phyloP scores from a whole-genome alignment of 257 asterid species.

The Forsythia suspensa region DNA sequence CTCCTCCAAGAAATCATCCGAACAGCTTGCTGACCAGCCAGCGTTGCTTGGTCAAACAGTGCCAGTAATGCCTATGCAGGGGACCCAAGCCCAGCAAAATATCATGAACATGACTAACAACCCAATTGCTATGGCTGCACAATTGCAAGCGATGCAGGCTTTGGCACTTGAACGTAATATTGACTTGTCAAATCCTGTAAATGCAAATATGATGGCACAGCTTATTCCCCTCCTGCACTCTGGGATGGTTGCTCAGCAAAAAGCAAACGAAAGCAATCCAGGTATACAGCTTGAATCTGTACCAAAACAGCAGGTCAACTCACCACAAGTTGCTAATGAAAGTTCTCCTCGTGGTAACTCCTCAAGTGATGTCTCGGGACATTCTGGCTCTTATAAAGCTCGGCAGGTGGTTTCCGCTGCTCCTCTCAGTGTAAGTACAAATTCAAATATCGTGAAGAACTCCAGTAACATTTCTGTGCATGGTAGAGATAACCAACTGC shows the following conservation, averaged over 20 bases:
- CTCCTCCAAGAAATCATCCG: constrained; percentile 69
- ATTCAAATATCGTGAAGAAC: constrained; percentile 43
- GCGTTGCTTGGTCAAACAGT: constrained; percentile 62
- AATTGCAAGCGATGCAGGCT: constrained; percentile 90
- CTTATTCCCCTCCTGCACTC: constrained; percentile 78
- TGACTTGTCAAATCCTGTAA: constrained; percentile 88
- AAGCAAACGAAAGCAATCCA: constrained; percentile 58
- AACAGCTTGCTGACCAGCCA: constrained; percentile 46
- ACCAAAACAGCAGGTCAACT: constrained; percentile 62
- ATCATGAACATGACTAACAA: constrained; percentile 61
- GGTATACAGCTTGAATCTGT: constrained; percentile 52
- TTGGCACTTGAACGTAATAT: constrained; percentile 88
- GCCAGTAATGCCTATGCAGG: constrained; percentile 46
- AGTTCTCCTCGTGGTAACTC: constrained; percentile 80
- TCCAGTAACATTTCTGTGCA: constrained; percentile 55
- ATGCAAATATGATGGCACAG: constrained; percentile 79
- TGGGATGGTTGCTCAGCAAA: constrained; percentile 79
- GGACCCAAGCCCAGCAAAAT: constrained; percentile 63
- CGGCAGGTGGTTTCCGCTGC: constrained; percentile 67
- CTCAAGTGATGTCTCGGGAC: constrained; percentile 79
- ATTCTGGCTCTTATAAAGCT: constrained; percentile 78
- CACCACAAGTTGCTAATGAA: constrained; percentile 69
- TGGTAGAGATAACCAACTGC: constrained; percentile 69
- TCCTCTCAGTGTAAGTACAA: constrained; percentile 45
- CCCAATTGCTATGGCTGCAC: constrained; percentile 75